Evolutionary conservation across 2,329 filamentous ascomycete genomes (phyloP).

Genomic region (Gaeumannomyces sp.): DNA sequence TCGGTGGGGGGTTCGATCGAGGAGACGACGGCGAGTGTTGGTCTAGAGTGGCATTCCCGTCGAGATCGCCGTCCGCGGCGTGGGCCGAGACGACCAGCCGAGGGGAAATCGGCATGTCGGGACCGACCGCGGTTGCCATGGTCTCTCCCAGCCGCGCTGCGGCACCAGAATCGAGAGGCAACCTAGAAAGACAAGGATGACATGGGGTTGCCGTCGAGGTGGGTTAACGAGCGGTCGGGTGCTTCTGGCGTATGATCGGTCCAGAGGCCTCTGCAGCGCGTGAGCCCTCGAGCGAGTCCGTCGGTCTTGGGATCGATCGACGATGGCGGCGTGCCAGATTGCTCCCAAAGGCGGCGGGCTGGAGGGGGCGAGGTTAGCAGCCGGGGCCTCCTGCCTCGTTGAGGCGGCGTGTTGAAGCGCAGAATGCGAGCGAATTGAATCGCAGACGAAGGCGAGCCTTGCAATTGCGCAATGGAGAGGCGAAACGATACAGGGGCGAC

Average conservation of each 20-base stretch:
- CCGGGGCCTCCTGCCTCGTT: background rate
- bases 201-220: constrained; percentile 25
- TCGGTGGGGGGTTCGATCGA: constrained; percentile 41
- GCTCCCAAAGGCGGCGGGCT: background rate
- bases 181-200: constrained; percentile 29
- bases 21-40: constrained; percentile 22
- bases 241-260: background rate
- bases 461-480: background rate
- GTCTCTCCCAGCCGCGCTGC: constrained; percentile 37
- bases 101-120: constrained; percentile 21
- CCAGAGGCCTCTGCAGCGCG: background rate
- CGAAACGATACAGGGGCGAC: background rate
- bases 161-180: constrained; percentile 39
- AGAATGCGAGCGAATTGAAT: background rate
- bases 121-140: constrained; percentile 27
- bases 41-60: background rate
- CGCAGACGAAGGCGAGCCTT: background rate
- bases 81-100: constrained; percentile 12
- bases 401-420: background rate
- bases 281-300: background rate
- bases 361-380: constrained; percentile 1
- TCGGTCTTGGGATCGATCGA: background rate
- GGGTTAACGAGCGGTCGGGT: background rate
- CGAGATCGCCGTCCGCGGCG: background rate
- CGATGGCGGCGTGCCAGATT: background rate